Conservation (phyloP, 306 rosid genomes). For the Mucuna pruriens region DNA sequence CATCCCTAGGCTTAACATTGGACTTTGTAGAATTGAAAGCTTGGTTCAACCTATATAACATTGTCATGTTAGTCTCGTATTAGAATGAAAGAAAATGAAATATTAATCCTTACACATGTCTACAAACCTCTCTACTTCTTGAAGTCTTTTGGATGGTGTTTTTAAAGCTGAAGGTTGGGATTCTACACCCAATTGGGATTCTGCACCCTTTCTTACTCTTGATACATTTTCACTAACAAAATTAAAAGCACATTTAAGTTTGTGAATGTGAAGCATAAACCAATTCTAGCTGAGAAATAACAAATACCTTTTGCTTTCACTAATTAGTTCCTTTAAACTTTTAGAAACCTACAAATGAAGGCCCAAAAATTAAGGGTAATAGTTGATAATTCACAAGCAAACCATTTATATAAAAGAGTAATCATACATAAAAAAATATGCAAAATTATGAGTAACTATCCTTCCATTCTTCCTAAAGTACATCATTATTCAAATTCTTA, state of each 20-base stretch:
- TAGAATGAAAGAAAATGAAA: too few species aligned
- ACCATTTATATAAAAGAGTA: too few species aligned
- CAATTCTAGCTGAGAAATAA: slow-evolving; percentile 22
- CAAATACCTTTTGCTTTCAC: slow-evolving; percentile 52
- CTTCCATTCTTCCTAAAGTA: too few species aligned
- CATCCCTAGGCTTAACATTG: slow-evolving; percentile 43
- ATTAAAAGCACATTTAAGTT: slow-evolving; percentile 27
- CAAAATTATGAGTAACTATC: too few species aligned
- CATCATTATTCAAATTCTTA: too few species aligned
- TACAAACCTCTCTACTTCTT: slow-evolving; percentile 56
- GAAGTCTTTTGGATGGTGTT: slow-evolving; percentile 44
- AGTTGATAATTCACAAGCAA: slow-evolving; percentile 9
- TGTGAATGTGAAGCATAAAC: slow-evolving; percentile 17
- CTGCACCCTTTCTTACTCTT: slow-evolving; percentile 43
- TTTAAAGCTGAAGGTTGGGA: slow-evolving; percentile 40
- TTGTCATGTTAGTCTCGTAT: too few species aligned
- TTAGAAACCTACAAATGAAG: slow-evolving; percentile 53
- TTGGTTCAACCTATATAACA: slow-evolving; percentile 37
- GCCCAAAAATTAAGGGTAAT: neutral
- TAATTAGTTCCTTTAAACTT: slow-evolving; percentile 34
- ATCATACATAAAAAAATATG: too few species aligned
- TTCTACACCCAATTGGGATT: too few species aligned
- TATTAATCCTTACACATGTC: slow-evolving; percentile 7
- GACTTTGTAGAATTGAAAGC: slow-evolving; percentile 45
- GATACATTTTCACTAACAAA: slow-evolving; percentile 45